Base-by-base conservation (phyloP, 306 rosid genomes). In the Pyrus betulifolia region DNA sequence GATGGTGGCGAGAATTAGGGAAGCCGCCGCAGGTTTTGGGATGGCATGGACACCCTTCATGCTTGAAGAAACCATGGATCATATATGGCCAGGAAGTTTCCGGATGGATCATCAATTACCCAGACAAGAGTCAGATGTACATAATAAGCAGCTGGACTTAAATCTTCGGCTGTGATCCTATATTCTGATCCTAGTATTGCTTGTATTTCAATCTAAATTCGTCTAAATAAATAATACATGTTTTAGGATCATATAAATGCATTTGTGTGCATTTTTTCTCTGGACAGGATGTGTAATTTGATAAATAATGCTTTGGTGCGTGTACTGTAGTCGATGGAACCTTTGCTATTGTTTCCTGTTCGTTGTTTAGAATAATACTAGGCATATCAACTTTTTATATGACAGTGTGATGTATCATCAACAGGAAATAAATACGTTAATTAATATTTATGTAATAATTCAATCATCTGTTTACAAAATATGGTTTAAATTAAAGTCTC, bases 1-100 rank as follows among this genome's bases (percentile, higher is more conserved):
- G 4, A 67, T 57, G 75, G 86, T 65, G 42, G 88, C 93, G 59
- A 72, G 85, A 76, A 73, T 86, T 75, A 58, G 69, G 23, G 84
- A 73, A 57, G 75, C 76, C 18, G 60, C 35, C 19, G 31, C 70
- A 35, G 86, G 74, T 46, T 69, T 72, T 74, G 82, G 84, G 63
- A 75, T 71, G 78, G 33, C 85, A 22, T 86, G 86, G 88, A 78
- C 82, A 52, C 88, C 92, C 17, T 76, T 82, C 70, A 15, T 86
- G 82, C 49, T 71, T 68, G 89, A 88, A 83, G 80, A 86, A 76
- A 38, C 76, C 45, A 57, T 72, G 88, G 88, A 83, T 76, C 69
- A 77, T 73, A 38, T 71, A 22, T 90, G 95, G 92, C 95, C 90
- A 0, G 96, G 93, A 78, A 91, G 93, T 85, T 91, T 88, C 61